Base-by-base conservation (phyloP, 768 basidiomycete genomes). In the Neoboletus subvelutipes region DNA sequence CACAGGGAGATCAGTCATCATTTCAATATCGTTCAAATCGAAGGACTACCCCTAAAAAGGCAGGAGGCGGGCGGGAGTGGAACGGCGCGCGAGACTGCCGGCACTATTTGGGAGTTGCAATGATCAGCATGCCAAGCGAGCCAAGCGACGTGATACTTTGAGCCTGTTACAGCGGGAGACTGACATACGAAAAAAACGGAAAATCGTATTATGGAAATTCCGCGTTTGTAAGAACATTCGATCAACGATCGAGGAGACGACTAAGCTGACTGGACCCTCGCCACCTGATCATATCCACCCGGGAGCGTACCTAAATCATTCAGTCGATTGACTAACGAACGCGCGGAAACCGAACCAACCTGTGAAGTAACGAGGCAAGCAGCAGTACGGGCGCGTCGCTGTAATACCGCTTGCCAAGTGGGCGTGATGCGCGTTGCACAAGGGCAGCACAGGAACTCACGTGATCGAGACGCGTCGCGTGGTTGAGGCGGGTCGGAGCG, bases 401-500 rank as follows among this genome's bases (percentile, higher is more conserved):
- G 34, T 34, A 34, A 34, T 34, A 34, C 34, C 34, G 34, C 34
- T 36, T 15, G 34, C 15, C 34, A 36, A n/a, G 34, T 6, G 34
- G 12, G 29, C 15, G 20, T 41, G 33, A 56, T 42, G 54, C 31
- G 29, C 52, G n/a, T 34, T 33, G 51, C 33, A 45, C 41, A 31
- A 41, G 37, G 54, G n/a, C 18, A 7, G 54, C 1, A 20, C 5
- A 40, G 4, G 26, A 34, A 10, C 3, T 9, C 70, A 71, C 70
- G 70, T 72, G 70, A 62, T 13, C 20, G 5, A 5, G 45, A 65
- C 72, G 68, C 70, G 71, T 70, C 61, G 62, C 63, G 62, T 58
- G 61, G 33, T 59, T 50, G 50, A 52, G 67, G 61, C 61, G 56
- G 47, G 63, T 72, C 71, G 72, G 71, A 72, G 63, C 57, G 58